phyloP scores from a whole-genome alignment of 345 rosid species.

The Crucihimalaya himalaica region DNA sequence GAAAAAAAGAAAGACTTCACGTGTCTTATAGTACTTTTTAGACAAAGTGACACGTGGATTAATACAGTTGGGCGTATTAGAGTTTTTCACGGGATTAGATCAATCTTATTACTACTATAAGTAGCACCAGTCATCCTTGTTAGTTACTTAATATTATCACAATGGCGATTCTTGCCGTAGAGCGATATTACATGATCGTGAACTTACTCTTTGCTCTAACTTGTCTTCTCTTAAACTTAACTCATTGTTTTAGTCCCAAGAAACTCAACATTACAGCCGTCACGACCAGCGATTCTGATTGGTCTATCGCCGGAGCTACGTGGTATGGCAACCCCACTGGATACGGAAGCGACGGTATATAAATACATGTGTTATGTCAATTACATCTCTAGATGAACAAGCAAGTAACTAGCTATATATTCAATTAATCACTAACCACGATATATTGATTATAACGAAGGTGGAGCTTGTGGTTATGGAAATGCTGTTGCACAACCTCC shows the following conservation, averaged over 20 bases:
- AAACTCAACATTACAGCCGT: conserved; percentile 35
- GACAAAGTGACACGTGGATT: conserved; percentile 4
- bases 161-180: conserved; percentile 2
- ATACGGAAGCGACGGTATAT: conserved; percentile 55
- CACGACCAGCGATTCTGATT: conserved; percentile 13
- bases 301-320: conserved; percentile 58
- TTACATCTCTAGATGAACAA: not conserved
- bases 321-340: conserved; percentile 60
- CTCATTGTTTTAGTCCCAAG: conserved; percentile 48
- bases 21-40: not conserved
- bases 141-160: not conserved
- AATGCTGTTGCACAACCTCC: conserved; percentile 48
- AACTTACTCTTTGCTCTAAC: conserved; percentile 27
- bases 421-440: not conserved
- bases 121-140: not conserved
- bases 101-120: conserved; percentile 1
- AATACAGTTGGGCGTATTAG: not conserved
- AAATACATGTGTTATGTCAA: not conserved
- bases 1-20: conserved; percentile 2
- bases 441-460: conserved; percentile 33
- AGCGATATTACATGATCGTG: not conserved
- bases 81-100: conserved; percentile 23
- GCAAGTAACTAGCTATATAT: not conserved
- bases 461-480: conserved; percentile 72
- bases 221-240: conserved; percentile 21